Conservation (phyloP, 176 grass and related monocot species). For the Lolium multiflorum region DNA sequence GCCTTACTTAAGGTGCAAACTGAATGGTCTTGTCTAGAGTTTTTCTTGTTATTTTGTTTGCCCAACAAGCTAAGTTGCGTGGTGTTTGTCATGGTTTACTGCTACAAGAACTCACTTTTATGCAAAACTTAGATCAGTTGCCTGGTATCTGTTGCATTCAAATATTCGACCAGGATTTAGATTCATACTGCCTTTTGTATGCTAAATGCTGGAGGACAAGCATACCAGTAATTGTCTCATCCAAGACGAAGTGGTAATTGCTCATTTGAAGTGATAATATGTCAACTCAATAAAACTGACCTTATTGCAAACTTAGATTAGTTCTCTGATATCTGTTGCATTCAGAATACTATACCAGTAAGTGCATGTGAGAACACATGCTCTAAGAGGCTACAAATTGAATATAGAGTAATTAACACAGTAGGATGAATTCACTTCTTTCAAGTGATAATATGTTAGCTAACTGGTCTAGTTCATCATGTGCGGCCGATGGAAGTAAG, state of each 20-base stretch:
- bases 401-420: too few species aligned
- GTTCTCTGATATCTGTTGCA: neutral
- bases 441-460: neutral
- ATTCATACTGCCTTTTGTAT: too few species aligned
- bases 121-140: too few species aligned
- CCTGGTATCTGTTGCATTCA: too few species aligned
- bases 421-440: neutral
- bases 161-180: too few species aligned
- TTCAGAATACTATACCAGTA: neutral
- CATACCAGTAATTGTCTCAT: too few species aligned
- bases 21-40: neutral
- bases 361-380: too few species aligned
- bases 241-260: too few species aligned
- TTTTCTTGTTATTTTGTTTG: neutral
- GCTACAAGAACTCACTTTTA: neutral
- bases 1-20: neutral
- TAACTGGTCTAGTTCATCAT: neutral
- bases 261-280: too few species aligned
- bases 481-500: neutral
- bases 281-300: neutral
- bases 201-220: too few species aligned
- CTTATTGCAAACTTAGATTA: neutral
- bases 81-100: neutral
- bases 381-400: too few species aligned
- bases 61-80: neutral